Base-by-base conservation (phyloP, 2,329 filamentous ascomycete species). In the Ophidiomyces ophidiicola region DNA sequence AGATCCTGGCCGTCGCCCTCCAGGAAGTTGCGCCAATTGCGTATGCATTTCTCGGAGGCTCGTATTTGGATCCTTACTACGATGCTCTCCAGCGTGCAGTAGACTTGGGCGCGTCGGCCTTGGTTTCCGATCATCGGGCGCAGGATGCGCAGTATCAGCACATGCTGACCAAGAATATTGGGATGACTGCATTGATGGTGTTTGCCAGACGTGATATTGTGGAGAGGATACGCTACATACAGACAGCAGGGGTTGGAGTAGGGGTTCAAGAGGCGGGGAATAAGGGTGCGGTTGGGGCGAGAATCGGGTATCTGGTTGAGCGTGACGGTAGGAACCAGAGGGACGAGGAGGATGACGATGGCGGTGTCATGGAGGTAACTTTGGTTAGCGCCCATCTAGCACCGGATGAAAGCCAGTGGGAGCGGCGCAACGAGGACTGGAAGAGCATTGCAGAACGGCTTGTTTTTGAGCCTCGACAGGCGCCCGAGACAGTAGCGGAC, bases 181-280 rank as follows among this genome's bases (percentile, higher is more conserved):
- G 90, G 48, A 85, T 94, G 78, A 96, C 87, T 0, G 86, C 74
- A 17, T 74, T 96, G 36, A 75, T 96, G 69, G 70, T 94, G 12
- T 94, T 94, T 56, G 81, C 79, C 14, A 76, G 76, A 41, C 69
- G 79, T 2, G 63, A 69, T 30, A 52, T 73, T 29, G 67, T 72
- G 0, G 60, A 69, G 6, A 67, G 71, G 17, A 66, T 94, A 36
- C 64, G 66, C 38, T 67, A 73, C 51, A 64, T 90, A n/a, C 73
- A 84, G 47, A 78, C 75, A n/a, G 84, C 81, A 2, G 82, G 82
- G 38, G 80, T 86, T 2, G 87, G 90, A 0, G 81, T 94, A 34
- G 90, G 90, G 0, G 60, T 86, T 1, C 79, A 78, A 42, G 80
- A 88, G 35, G 90, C 94, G 80, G 90, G 86, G 11, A 94, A 94